Evolutionary conservation across 441 rosid species (phyloP).

Genomic region (Pelargonium citronellum): DNA sequence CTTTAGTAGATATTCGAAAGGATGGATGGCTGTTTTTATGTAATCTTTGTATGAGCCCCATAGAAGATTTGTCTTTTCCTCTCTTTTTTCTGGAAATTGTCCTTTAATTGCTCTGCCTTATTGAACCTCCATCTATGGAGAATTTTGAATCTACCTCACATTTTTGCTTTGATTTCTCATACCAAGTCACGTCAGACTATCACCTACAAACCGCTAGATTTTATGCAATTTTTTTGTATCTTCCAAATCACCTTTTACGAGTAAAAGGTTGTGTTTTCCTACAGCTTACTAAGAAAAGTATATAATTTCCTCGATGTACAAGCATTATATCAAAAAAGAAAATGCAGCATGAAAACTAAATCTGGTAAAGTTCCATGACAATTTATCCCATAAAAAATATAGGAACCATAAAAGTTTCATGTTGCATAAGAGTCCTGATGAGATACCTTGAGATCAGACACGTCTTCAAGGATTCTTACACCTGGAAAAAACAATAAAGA

Average conservation of each 20-base stretch:
- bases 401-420: conserved; percentile 6
- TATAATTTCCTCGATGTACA: too few relatives aligned
- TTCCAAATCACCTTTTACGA: too few relatives aligned
- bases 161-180: too few relatives aligned
- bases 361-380: not conserved
- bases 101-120: not conserved
- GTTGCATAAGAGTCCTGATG: not conserved
- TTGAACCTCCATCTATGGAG: not conserved
- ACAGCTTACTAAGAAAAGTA: too few relatives aligned
- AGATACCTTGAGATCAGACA: conserved; percentile 68
- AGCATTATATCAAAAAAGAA: not conserved
- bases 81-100: not conserved
- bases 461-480: conserved; percentile 90
- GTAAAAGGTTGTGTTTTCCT: too few relatives aligned
- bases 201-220: too few relatives aligned
- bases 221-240: too few relatives aligned
- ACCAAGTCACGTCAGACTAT: too few relatives aligned
- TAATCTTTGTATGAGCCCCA: conserved; percentile 6
- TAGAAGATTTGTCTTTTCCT: not conserved
- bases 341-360: not conserved
- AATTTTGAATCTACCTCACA: not conserved
- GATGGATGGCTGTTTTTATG: conserved; percentile 2
- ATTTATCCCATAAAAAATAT: too few relatives aligned
- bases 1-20: not conserved
- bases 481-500: conserved; percentile 39